Base-by-base conservation (phyloP, 2,329 filamentous ascomycete genomes). In the Pseudogymnoascus sp. region DNA sequence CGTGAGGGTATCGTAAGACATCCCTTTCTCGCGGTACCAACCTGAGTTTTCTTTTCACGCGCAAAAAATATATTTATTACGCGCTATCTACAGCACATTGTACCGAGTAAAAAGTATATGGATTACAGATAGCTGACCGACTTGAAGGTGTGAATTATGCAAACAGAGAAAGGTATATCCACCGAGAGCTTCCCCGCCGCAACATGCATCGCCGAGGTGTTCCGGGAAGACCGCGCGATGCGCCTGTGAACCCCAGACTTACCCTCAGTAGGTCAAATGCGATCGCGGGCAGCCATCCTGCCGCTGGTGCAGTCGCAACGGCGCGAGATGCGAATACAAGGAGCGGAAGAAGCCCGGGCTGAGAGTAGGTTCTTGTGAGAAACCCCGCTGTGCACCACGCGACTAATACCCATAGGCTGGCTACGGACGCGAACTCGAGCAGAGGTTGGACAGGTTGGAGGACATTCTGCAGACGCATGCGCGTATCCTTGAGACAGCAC, bases 121-220 rank as follows among this genome's bases (percentile, higher is more conserved):
- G 67, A 69, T 44, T 65, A 69, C 59, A 68, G 65, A 68, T 72
- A 67, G 71, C 72, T 74, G 65, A 74, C 69, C 69, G 34, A 64
- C 71, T 63, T 71, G 69, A 75, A 88, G 86, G 71, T 88, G 90
- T 72, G 90, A 93, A 76, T 81, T 89, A 61, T 91, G 89, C 78
- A 92, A 93, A 76, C 86, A 89, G 74, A 81, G 90, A 78, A 93
- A 93, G 81, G 89, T 91, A 76, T 63, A 76, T 63, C n/a, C 14
- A 18, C 14, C 38, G 7, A 10, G n/a, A 6, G 12, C 36, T 37
- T 34, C 36, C 38, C 14, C 38, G n/a, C 38, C 18, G 38, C n/a
- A 40, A 16, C n/a, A 40, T 40, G 38, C 38, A 40, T 40, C 38
- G 38, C 62, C 38, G n/a, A n/a, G 53, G 14, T 8, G 14, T 12